phyloP scores from a whole-genome alignment of 2,329 filamentous ascomycete genomes.

The Penicillium sp. region DNA sequence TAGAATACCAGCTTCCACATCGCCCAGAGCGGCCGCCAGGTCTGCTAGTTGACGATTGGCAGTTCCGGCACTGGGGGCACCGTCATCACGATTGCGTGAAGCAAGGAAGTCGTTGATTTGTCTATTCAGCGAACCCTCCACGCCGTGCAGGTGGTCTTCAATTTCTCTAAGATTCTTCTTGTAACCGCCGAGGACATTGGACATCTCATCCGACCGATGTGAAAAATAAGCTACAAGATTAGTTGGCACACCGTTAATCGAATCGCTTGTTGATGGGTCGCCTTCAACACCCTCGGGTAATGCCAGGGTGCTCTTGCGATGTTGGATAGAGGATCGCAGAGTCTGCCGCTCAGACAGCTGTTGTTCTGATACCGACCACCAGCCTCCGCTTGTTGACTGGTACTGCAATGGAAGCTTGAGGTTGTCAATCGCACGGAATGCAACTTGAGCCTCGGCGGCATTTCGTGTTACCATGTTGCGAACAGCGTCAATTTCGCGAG shows the following conservation, averaged over 20 bases:
- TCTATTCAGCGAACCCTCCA: slow-evolving; percentile 58
- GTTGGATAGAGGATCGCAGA: slow-evolving; percentile 34
- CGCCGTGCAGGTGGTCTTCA: slow-evolving; percentile 60
- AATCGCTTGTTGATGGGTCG: slow-evolving; percentile 36
- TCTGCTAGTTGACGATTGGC: slow-evolving; percentile 42
- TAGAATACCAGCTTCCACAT: slow-evolving; percentile 63
- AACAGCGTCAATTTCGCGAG: slow-evolving; percentile 55
- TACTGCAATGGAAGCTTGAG: slow-evolving; percentile 65
- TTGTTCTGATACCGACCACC: slow-evolving; percentile 39
- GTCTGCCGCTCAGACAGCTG: slow-evolving; percentile 36
- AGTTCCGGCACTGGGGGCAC: slow-evolving; percentile 36
- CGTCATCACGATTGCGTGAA: slow-evolving; percentile 37
- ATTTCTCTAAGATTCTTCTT: slow-evolving; percentile 60
- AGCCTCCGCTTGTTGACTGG: slow-evolving; percentile 47
- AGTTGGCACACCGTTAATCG: slow-evolving; percentile 50
- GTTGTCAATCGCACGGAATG: slow-evolving; percentile 71
- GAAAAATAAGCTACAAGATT: slow-evolving; percentile 64
- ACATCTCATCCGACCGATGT: slow-evolving; percentile 59
- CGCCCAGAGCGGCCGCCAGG: slow-evolving; percentile 57
- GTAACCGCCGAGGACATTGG: slow-evolving; percentile 54
- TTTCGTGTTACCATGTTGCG: slow-evolving; percentile 61
- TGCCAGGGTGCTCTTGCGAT: slow-evolving; percentile 39
- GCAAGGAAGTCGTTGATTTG: slow-evolving; percentile 55
- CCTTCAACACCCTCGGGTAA: slow-evolving; percentile 45
- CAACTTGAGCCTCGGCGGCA: slow-evolving; percentile 65